These are phyloP conservation scores for Phytophthora colocasiae DNA, from an alignment of 352 stramenopile genomes.

Conservation along the genomic window DNA sequence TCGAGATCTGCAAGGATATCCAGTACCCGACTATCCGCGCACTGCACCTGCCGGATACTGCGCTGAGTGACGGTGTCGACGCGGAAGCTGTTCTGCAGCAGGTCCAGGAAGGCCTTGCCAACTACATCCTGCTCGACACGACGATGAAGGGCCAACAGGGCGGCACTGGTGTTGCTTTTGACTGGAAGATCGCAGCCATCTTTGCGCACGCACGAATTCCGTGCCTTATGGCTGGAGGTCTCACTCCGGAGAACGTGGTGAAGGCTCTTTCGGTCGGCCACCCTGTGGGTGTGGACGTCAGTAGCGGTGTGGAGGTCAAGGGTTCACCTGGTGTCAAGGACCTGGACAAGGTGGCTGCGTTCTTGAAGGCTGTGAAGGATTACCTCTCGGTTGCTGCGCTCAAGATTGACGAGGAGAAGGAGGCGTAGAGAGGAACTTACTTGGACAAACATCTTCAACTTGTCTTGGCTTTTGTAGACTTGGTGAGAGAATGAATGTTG, in stretches of 20 bases:
- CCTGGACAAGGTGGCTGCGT: conserved; percentile 57
- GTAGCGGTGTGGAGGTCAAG: conserved; percentile 94
- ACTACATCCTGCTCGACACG: conserved; percentile 96
- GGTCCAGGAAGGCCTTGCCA: conserved; percentile 68
- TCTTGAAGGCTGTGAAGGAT: conserved; percentile 74
- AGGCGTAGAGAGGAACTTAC: conserved; percentile 30
- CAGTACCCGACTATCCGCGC: conserved; percentile 94
- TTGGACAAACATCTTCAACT: conserved; percentile 10
- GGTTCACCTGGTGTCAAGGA: conserved; percentile 74
- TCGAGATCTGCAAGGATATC: conserved; percentile 84
- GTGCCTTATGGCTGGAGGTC: conserved; percentile 96
- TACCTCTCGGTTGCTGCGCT: conserved; percentile 59
- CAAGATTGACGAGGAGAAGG: conserved; percentile 74
- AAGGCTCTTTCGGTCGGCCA: conserved; percentile 85
- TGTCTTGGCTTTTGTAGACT: conserved; percentile 19
- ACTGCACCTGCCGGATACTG: conserved; percentile 91
- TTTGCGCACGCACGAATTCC: conserved; percentile 92
- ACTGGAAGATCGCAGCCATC: conserved; percentile 95
- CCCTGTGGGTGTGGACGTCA: conserved; percentile 96
- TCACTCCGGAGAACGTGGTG: conserved; percentile 94
- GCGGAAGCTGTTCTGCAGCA: conserved; percentile 77
- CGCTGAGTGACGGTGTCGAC: conserved; percentile 77
- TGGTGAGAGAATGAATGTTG: conserved; percentile 18
- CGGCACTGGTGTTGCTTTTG: conserved; percentile 95
- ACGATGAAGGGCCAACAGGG: conserved; percentile 93